Evolutionary conservation across 139 green algal species (phyloP).

Genomic region (Nannochloris sp.): DNA sequence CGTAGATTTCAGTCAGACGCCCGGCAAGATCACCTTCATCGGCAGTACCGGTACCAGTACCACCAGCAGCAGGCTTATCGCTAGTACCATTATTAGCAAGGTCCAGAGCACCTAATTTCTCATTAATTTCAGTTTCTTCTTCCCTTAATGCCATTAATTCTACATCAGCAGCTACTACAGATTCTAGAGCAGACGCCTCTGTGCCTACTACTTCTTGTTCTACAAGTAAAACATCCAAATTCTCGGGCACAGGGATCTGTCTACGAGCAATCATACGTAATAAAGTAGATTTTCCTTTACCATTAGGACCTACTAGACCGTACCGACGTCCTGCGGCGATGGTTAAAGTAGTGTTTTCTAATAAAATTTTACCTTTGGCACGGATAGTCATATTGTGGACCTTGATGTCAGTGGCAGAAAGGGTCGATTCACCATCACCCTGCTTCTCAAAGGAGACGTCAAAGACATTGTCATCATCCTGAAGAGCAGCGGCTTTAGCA

Average conservation of each 20-base stretch:
- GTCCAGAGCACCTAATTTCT: conserved; percentile 33
- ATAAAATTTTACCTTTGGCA: conserved; percentile 94
- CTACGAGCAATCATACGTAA: conserved; percentile 87
- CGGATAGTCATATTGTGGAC: conserved; percentile 95
- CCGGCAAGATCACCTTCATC: conserved; percentile 31
- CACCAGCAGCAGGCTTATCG: conserved; percentile 40
- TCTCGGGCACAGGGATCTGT: conserved; percentile 90
- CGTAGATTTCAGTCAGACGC: conserved; percentile 87
- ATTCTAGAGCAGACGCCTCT: conserved; percentile 48
- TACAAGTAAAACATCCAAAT: conserved; percentile 97
- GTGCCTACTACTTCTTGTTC: conserved; percentile 94
- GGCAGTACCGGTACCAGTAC: conserved; percentile 19
- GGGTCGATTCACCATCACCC: conserved; percentile 47
- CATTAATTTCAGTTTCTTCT: conserved; percentile 72
- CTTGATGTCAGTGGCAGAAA: conserved; percentile 87
- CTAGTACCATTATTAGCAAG: conserved; percentile 40
- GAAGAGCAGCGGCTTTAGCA: conserved; percentile 76
- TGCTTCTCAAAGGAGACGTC: conserved; percentile 83
- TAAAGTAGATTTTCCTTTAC: conserved; percentile 96
- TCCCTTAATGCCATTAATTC: conserved; percentile 85
- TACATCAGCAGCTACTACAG: conserved; percentile 90
- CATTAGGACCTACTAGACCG: conserved; percentile 79
- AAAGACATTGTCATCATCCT: conserved; percentile 95
- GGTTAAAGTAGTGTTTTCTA: conserved; percentile 86
- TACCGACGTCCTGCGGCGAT: conserved; percentile 83